Evolutionary conservation across 1,284 basidiomycete species (phyloP).

Genomic region (Cryptococcus sp.): DNA sequence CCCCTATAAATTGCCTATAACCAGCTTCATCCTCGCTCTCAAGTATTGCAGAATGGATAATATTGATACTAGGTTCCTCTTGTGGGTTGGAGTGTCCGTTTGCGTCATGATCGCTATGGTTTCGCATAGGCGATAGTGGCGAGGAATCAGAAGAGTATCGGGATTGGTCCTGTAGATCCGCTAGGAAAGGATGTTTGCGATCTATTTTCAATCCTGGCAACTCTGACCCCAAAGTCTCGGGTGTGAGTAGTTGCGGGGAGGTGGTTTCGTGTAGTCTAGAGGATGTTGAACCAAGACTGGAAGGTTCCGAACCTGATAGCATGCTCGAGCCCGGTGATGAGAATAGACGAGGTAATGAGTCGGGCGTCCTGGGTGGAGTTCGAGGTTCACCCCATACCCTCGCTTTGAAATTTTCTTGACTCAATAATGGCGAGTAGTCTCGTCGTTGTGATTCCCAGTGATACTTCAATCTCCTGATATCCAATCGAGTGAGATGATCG

Average conservation of each 20-base stretch:
- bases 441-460: slow-evolving; percentile 33
- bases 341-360: background rate
- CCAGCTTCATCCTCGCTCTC: slow-evolving; percentile 42
- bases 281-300: background rate
- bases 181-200: background rate
- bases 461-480: slow-evolving; percentile 28
- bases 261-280: too few relatives aligned
- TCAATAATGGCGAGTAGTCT: background rate
- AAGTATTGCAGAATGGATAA: slow-evolving; percentile 38
- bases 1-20: slow-evolving; percentile 39
- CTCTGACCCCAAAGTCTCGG: background rate
- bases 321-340: background rate
- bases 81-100: background rate
- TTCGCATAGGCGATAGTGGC: background rate
- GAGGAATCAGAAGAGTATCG: too few relatives aligned
- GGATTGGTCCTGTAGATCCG: too few relatives aligned
- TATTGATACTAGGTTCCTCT: slow-evolving; percentile 13
- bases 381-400: slow-evolving; percentile 10
- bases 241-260: background rate
- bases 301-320: background rate
- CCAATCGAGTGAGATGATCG: slow-evolving; percentile 34
- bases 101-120: background rate
- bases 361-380: background rate
- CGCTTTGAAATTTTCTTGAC: background rate
- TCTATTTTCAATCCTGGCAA: background rate